A percentile compares a stretch with the other conserved stretches of the same genome.
Conservation (phyloP, 106 monocot species). For the Dioscorea zingiberensis region DNA sequence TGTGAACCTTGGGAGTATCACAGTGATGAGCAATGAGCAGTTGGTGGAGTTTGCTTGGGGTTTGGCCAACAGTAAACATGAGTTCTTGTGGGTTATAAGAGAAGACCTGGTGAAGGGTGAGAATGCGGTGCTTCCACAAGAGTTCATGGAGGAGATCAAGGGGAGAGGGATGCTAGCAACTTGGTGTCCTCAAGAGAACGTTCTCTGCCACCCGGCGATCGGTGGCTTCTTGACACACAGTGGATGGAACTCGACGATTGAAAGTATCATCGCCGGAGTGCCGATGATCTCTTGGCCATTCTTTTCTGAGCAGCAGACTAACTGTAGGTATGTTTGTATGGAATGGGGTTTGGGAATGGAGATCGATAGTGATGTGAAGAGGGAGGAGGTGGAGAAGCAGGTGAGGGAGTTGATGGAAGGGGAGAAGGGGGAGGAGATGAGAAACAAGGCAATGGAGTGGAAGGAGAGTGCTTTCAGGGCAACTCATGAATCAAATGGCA, state of each 20-base stretch:
- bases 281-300: slow-evolving; percentile 28
- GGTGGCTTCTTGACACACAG: slow-evolving; percentile 24
- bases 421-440: slow-evolving; percentile 1
- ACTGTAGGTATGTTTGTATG: slow-evolving; percentile 1
- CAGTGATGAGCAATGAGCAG: slow-evolving; percentile 16
- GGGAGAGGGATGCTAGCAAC: slow-evolving; percentile 1
- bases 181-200: slow-evolving; percentile 24
- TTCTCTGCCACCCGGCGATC: slow-evolving; percentile 14
- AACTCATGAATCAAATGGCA: neutral
- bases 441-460: neutral
- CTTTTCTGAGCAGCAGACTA: slow-evolving; percentile 13
- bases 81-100: slow-evolving; percentile 20
- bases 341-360: slow-evolving; percentile 12
- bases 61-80: slow-evolving; percentile 5
- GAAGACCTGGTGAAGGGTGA: slow-evolving; percentile 14
- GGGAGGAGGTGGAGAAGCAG: neutral
- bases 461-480: neutral
- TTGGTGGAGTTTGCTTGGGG: slow-evolving; percentile 29
- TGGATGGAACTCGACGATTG: slow-evolving; percentile 25
- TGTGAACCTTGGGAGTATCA: slow-evolving; percentile 24
- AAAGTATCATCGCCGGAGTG: slow-evolving; percentile 12
- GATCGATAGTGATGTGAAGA: slow-evolving; percentile 8
- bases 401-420: slow-evolving; percentile 7
- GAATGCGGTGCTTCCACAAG: slow-evolving; percentile 1
- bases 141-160: slow-evolving; percentile 6